Conservation (phyloP, 1,139 yeast genomes). For the Suhomyces guaymorum region DNA sequence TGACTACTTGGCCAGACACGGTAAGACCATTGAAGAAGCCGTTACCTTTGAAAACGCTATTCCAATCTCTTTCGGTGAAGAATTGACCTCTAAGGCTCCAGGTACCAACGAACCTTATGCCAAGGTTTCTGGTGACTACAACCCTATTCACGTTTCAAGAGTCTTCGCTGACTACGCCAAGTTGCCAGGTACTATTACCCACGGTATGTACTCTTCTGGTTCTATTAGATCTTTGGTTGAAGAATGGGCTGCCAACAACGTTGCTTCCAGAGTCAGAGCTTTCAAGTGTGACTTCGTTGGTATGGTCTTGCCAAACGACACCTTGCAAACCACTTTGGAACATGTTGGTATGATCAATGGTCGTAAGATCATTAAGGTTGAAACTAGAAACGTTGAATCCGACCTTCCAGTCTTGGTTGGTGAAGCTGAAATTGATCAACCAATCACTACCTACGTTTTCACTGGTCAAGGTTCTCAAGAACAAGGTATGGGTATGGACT, state of each 20-base stretch:
- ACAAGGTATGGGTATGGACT: slow-evolving; percentile 99
- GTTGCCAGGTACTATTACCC: slow-evolving; percentile 96
- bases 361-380: slow-evolving; percentile 93
- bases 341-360: slow-evolving; percentile 99
- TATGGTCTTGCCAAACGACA: slow-evolving; percentile 97
- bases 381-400: slow-evolving; percentile 80
- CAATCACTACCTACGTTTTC: slow-evolving; percentile 92
- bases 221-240: slow-evolving; percentile 93
- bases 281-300: slow-evolving; percentile 90
- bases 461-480: slow-evolving; percentile 99
- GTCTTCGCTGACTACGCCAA: slow-evolving; percentile 91
- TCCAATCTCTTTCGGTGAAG: slow-evolving; percentile 81
- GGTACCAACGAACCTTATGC: slow-evolving; percentile 94
- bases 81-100: slow-evolving; percentile 72
- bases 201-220: slow-evolving; percentile 98
- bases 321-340: slow-evolving; percentile 82
- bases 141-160: slow-evolving; percentile 96
- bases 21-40: slow-evolving; percentile 93
- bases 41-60: slow-evolving; percentile 85
- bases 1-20: slow-evolving; percentile 89
- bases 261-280: slow-evolving; percentile 93
- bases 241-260: slow-evolving; percentile 98
- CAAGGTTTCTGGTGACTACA: slow-evolving; percentile 95
- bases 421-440: slow-evolving; percentile 98
- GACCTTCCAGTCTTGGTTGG: slow-evolving; percentile 78